A percentile compares a stretch with the other conserved stretches of the same genome.
These are phyloP conservation scores for Gaertneriomyces semiglobifer DNA, from an alignment of 192 early-diverging fungal species.

Conservation along the genomic window DNA sequence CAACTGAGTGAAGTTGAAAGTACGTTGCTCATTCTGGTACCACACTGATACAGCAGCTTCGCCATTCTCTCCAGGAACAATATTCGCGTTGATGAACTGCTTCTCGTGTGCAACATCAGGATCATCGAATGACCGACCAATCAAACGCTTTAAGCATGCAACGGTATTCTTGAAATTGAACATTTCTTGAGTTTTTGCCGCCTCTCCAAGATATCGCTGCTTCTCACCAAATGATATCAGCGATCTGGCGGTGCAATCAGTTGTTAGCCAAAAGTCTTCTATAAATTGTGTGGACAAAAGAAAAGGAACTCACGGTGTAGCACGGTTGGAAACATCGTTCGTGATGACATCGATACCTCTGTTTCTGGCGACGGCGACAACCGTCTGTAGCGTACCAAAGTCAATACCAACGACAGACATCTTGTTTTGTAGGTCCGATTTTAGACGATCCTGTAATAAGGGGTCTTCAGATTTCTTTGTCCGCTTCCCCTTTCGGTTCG, in stretches of 20 bases:
- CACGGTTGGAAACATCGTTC: conserved; percentile 95
- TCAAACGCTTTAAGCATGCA: conserved; percentile 82
- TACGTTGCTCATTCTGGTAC: conserved; percentile 72
- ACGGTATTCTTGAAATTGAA: conserved; percentile 98
- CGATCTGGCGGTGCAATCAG: conserved; percentile 47
- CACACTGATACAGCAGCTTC: conserved; percentile 76
- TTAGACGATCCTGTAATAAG: conserved; percentile 3
- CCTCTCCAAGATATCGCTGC: conserved; percentile 92
- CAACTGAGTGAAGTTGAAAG: conserved; percentile 86
- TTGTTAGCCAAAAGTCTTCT: background rate
- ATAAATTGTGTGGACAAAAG: background rate
- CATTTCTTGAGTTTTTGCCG: conserved; percentile 88
- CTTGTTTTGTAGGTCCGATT: conserved; percentile 2
- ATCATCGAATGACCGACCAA: conserved; percentile 81
- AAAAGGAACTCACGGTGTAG: conserved; percentile 74
- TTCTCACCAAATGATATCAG: conserved; percentile 93
- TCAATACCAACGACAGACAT: conserved; percentile 87
- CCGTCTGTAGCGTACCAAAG: conserved; percentile 93
- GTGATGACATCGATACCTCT: conserved; percentile 96
- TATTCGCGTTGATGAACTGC: conserved; percentile 74
- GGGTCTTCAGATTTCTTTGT: conserved; percentile 2
- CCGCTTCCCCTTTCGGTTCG: background rate
- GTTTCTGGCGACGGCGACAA: conserved; percentile 96
- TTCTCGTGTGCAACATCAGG: conserved; percentile 83
- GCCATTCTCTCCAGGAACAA: conserved; percentile 75